phyloP scores from a whole-genome alignment of 768 basidiomycete genomes.

The Boletus vermiculosoides region DNA sequence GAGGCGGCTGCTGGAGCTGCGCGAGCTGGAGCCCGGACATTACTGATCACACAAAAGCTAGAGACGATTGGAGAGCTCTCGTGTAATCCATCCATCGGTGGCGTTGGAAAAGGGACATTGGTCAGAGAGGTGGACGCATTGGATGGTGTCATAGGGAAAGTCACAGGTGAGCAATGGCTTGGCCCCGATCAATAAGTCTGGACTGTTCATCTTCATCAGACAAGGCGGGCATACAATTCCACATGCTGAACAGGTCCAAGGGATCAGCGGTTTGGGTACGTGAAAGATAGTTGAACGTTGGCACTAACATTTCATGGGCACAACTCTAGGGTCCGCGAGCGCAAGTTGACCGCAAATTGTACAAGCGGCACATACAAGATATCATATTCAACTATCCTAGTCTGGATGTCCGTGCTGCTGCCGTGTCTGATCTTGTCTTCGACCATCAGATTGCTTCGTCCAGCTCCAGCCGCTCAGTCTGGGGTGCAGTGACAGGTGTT shows the following conservation, averaged over 20 bases:
- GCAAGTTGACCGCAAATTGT: conserved; percentile 82
- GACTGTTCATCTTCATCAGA: conserved; percentile 43
- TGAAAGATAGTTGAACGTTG: not conserved
- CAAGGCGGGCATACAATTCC: conserved; percentile 86
- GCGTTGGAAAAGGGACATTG: conserved; percentile 88
- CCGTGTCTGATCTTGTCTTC: conserved; percentile 77
- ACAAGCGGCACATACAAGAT: conserved; percentile 80
- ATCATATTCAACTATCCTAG: conserved; percentile 63
- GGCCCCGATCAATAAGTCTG: not conserved
- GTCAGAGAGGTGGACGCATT: conserved; percentile 91
- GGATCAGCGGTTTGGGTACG: conserved; percentile 88
- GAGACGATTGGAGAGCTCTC: conserved; percentile 83
- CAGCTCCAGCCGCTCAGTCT: conserved; percentile 28
- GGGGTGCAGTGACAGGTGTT: conserved; percentile 63
- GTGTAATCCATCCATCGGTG: conserved; percentile 91
- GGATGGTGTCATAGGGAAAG: conserved; percentile 80
- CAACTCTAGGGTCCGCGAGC: conserved; percentile 76
- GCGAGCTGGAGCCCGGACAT: conserved; percentile 74
- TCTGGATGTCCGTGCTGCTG: conserved; percentile 67
- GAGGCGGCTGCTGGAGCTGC: conserved; percentile 89
- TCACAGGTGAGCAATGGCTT: conserved; percentile 57
- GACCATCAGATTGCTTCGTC: conserved; percentile 40
- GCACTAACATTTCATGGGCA: not conserved
- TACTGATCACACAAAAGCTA: conserved; percentile 78
- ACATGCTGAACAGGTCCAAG: conserved; percentile 79